Evolutionary conservation across 192 early-diverging fungal species (phyloP).

Genomic region (Backusella parvicylindrica): DNA sequence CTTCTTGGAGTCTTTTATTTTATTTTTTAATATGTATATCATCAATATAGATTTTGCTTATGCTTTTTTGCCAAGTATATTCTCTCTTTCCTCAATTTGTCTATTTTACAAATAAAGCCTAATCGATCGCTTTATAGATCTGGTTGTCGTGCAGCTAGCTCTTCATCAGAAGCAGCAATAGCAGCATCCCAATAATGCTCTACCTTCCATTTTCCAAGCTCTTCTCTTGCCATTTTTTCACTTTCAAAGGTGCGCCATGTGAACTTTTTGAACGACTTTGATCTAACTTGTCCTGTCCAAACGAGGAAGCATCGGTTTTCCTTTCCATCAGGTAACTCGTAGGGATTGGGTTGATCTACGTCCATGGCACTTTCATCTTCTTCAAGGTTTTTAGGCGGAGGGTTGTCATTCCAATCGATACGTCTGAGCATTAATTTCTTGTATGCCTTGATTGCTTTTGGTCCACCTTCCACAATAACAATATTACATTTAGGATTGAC

Average conservation of each 20-base stretch:
- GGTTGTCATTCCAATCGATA: slow-evolving; percentile 85
- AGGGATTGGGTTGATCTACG: slow-evolving; percentile 36
- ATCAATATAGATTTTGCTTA: neutral
- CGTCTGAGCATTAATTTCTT: slow-evolving; percentile 95
- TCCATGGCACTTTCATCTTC: slow-evolving; percentile 36
- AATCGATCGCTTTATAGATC: slow-evolving; percentile 14
- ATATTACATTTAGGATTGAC: slow-evolving; percentile 69
- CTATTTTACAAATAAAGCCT: neutral
- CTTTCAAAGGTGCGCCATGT: slow-evolving; percentile 64
- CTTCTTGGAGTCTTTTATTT: too few species aligned
- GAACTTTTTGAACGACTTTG: slow-evolving; percentile 78
- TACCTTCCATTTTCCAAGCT: slow-evolving; percentile 64
- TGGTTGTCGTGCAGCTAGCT: slow-evolving; percentile 37
- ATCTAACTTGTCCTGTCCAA: slow-evolving; percentile 89
- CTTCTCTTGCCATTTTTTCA: slow-evolving; percentile 69
- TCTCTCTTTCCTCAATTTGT: neutral
- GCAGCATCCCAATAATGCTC: slow-evolving; percentile 92
- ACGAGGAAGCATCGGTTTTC: slow-evolving; percentile 87
- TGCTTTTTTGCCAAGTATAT: neutral
- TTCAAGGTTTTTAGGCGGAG: slow-evolving; percentile 34
- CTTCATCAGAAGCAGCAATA: slow-evolving; percentile 42
- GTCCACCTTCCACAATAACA: slow-evolving; percentile 93
- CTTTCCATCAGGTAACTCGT: slow-evolving; percentile 38
- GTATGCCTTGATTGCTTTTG: slow-evolving; percentile 84
- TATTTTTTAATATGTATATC: neutral